phyloP scores from a whole-genome alignment of 129 eudicot genomes.

The Deinandra increscens region DNA sequence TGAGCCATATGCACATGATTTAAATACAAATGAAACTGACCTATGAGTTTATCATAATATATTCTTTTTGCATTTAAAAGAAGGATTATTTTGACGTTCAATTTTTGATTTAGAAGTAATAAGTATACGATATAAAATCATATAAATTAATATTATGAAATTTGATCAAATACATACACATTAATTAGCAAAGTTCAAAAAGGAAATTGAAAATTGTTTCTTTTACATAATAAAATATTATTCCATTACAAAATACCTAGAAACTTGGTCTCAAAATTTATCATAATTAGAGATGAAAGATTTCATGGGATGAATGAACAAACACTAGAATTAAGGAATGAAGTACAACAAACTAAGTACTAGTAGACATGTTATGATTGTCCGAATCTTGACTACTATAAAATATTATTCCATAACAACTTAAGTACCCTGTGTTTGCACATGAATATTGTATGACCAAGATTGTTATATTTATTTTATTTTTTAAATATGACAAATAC shows the following conservation, averaged over 20 bases:
- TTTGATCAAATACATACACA: background rate
- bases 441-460: slow-evolving; percentile 20
- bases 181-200: background rate
- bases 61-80: too few species aligned
- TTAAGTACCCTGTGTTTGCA: slow-evolving; percentile 28
- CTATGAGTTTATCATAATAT: too few species aligned
- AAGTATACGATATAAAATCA: too few species aligned
- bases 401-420: too few species aligned
- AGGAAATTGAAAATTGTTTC: background rate
- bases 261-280: slow-evolving; percentile 10
- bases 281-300: slow-evolving; percentile 6
- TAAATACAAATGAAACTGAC: too few species aligned
- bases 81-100: too few species aligned
- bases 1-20: too few species aligned
- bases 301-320: slow-evolving; percentile 31
- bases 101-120: too few species aligned
- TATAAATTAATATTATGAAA: background rate
- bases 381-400: slow-evolving; percentile 20
- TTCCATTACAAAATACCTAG: background rate
- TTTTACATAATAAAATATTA: background rate
- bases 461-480: background rate
- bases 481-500: background rate
- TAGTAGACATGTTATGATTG: slow-evolving; percentile 24
- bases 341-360: slow-evolving; percentile 36
- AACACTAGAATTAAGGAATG: slow-evolving; percentile 35